phyloP scores from a whole-genome alignment of 768 basidiomycete genomes.

The Dentipellis sp. region DNA sequence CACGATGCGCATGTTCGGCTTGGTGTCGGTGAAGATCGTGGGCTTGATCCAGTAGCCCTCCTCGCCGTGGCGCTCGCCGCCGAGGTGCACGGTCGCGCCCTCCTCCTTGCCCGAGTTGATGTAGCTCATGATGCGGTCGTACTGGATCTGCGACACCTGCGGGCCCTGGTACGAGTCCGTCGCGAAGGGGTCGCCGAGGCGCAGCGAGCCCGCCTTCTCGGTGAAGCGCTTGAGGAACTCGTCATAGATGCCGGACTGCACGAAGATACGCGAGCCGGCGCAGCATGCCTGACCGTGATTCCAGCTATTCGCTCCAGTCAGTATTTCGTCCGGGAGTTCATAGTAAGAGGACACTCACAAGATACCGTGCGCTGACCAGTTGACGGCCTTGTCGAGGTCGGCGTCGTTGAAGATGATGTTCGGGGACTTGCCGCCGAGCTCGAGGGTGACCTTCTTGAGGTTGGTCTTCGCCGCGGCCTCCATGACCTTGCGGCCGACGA shows the following conservation, averaged over 20 bases:
- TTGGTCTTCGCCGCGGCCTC: slow-evolving; percentile 54
- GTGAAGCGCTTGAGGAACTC: slow-evolving; percentile 56
- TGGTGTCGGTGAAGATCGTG: slow-evolving; percentile 51
- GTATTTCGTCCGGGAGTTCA: not conserved
- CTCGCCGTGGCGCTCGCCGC: slow-evolving; percentile 42
- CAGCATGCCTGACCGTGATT: slow-evolving; percentile 76
- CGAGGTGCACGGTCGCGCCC: slow-evolving; percentile 48
- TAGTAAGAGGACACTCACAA: slow-evolving; percentile 30
- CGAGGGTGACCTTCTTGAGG: slow-evolving; percentile 61
- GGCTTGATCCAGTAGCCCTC: slow-evolving; percentile 59
- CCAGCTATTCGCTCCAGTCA: slow-evolving; percentile 32
- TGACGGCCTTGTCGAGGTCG: slow-evolving; percentile 47
- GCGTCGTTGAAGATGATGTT: slow-evolving; percentile 56
- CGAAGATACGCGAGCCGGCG: slow-evolving; percentile 76
- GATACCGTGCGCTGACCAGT: slow-evolving; percentile 51
- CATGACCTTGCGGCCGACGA: slow-evolving; percentile 55
- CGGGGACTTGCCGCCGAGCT: slow-evolving; percentile 61
- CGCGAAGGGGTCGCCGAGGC: slow-evolving; percentile 66
- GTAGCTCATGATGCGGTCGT: slow-evolving; percentile 53
- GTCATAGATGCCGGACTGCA: slow-evolving; percentile 76
- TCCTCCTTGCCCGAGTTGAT: slow-evolving; percentile 52
- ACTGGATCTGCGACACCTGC: slow-evolving; percentile 69
- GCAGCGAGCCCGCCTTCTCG: slow-evolving; percentile 41
- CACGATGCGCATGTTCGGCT: slow-evolving; percentile 48
- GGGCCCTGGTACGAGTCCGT: slow-evolving; percentile 62